Percentiles rank a stretch among this genome's conserved stretches.
phyloP scores from a whole-genome alignment of 2,329 filamentous ascomycete genomes.

The Trichoderma harzianum region DNA sequence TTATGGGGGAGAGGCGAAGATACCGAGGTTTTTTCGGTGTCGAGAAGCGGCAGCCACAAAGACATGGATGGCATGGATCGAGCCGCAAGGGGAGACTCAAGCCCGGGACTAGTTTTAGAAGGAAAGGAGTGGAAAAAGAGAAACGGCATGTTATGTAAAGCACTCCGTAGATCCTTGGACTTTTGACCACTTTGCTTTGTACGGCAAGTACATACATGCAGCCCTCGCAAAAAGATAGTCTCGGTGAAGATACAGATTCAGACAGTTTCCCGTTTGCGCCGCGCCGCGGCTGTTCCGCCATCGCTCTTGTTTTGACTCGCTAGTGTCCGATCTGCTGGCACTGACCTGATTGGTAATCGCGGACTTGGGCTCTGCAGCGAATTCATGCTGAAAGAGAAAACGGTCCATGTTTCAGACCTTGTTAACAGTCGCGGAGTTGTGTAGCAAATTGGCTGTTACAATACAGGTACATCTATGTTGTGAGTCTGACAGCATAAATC shows the following conservation, averaged over 20 bases:
- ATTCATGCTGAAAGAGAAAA: background rate
- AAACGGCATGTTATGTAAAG: background rate
- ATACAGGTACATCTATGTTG: no score
- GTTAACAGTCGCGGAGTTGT: background rate
- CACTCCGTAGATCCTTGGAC: background rate
- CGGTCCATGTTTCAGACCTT: background rate
- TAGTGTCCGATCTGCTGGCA: background rate
- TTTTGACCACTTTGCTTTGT: background rate
- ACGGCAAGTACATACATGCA: background rate
- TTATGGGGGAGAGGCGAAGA: background rate
- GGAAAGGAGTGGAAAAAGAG: background rate
- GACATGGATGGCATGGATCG: background rate
- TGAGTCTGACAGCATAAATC: no score
- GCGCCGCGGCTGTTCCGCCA: background rate
- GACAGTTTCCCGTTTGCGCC: background rate
- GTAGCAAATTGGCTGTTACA: no score
- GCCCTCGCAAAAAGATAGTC: background rate
- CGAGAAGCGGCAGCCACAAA: background rate
- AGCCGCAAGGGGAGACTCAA: background rate
- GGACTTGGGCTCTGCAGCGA: background rate
- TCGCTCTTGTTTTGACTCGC: background rate
- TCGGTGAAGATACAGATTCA: constrained; percentile 12
- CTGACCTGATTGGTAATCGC: background rate
- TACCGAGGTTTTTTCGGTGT: constrained; percentile 12
- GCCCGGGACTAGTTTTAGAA: background rate